Conservation (phyloP, 2,329 filamentous ascomycete genomes). For the Hymenoscyphus infarciens region DNA sequence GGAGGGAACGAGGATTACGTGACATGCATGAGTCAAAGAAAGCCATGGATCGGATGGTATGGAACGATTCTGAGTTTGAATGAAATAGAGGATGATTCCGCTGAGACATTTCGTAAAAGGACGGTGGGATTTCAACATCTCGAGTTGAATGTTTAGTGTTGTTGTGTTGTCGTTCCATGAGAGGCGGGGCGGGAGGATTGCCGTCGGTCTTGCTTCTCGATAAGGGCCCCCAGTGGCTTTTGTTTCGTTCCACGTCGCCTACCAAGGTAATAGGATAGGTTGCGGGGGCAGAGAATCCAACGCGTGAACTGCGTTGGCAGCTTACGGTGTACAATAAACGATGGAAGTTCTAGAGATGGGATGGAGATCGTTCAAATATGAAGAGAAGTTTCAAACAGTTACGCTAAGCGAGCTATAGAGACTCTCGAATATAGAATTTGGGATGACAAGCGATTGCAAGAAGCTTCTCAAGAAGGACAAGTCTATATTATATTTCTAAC, state of each 20-base stretch:
- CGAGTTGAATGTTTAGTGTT: background rate
- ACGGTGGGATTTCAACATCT: background rate
- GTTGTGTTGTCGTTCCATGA: background rate
- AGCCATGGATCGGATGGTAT: background rate
- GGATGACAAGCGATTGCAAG: background rate
- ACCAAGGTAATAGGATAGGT: background rate
- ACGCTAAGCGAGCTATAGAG: background rate
- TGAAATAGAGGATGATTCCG: background rate
- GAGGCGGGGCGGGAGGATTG: background rate
- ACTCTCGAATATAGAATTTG: background rate
- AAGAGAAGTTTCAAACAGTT: background rate
- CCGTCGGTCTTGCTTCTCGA: background rate
- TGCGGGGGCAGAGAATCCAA: background rate
- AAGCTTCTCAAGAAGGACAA: background rate
- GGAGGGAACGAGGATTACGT: slow-evolving; percentile 2
- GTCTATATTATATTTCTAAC: background rate
- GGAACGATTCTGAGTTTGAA: background rate
- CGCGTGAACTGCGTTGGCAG: background rate
- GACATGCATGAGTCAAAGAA: background rate
- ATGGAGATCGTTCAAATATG: background rate
- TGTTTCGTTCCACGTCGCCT: no score
- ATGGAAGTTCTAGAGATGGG: background rate
- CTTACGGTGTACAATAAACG: background rate
- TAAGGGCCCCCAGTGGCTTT: background rate
- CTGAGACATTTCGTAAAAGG: background rate